These are phyloP conservation scores for Naganishia sp. DNA, from an alignment of 1,284 basidiomycete species.

Conservation along the genomic window DNA sequence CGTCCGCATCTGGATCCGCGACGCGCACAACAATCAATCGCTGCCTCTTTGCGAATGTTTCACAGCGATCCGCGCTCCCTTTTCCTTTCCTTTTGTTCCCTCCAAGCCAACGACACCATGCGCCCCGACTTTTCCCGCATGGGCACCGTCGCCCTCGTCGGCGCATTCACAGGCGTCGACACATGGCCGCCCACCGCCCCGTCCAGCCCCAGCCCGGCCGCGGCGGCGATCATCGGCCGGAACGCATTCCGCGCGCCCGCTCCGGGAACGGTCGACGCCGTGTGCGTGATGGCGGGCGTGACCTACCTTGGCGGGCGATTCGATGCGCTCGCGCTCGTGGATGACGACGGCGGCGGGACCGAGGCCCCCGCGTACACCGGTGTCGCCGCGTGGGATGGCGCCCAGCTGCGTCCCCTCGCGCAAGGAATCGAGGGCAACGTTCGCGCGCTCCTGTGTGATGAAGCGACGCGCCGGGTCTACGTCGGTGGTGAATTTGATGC, in stretches of 20 bases:
- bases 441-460: slow-evolving; percentile 78
- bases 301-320: slow-evolving; percentile 51
- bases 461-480: slow-evolving; percentile 71
- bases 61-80: too few species aligned
- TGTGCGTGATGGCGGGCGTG: slow-evolving; percentile 48
- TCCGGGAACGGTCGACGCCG: slow-evolving; percentile 38
- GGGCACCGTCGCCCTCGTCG: slow-evolving; percentile 82
- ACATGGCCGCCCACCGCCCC: slow-evolving; percentile 59
- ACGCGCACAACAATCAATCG: slow-evolving; percentile 18
- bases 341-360: slow-evolving; percentile 30
- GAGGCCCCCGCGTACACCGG: slow-evolving; percentile 33
- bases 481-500: slow-evolving; percentile 63
- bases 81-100: too few species aligned
- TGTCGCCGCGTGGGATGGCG: slow-evolving; percentile 42
- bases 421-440: slow-evolving; percentile 64
- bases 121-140: slow-evolving; percentile 85
- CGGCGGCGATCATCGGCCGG: slow-evolving; percentile 36
- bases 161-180: slow-evolving; percentile 80
- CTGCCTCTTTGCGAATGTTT: background rate
- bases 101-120: slow-evolving; percentile 51
- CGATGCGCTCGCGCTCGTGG: slow-evolving; percentile 34
- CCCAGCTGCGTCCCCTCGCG: slow-evolving; percentile 34
- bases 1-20: background rate
- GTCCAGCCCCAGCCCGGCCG: slow-evolving; percentile 36
- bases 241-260: slow-evolving; percentile 31